Evolutionary conservation across 2,329 filamentous ascomycete species (phyloP).

Genomic region (Didymella keratinophila): DNA sequence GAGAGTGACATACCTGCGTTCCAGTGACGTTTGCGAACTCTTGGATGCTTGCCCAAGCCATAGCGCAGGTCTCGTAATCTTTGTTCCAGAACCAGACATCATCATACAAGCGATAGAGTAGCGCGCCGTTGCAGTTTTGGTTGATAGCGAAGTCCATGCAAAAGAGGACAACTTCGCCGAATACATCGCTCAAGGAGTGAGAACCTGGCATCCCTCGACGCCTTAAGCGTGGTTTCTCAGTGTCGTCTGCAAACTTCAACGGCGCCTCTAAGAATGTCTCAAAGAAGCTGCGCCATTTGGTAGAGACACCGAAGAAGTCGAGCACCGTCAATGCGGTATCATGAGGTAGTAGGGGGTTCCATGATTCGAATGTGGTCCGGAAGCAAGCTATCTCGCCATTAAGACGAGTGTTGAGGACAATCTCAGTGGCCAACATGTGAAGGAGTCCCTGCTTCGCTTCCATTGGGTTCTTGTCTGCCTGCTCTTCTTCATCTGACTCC

Average conservation of each 20-base stretch:
- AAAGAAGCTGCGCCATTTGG: slow-evolving; percentile 56
- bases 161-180: slow-evolving; percentile 59
- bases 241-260: slow-evolving; percentile 53
- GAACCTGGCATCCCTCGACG: slow-evolving; percentile 57
- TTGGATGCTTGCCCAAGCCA: slow-evolving; percentile 56
- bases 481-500: slow-evolving; percentile 10
- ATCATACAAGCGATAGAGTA: slow-evolving; percentile 59
- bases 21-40: slow-evolving; percentile 55
- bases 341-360: slow-evolving; percentile 53
- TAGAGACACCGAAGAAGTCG: slow-evolving; percentile 55
- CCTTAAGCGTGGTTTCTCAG: slow-evolving; percentile 50
- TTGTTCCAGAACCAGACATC: slow-evolving; percentile 60
- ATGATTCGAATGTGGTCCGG: slow-evolving; percentile 43
- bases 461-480: slow-evolving; percentile 37
- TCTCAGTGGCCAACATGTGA: slow-evolving; percentile 42
- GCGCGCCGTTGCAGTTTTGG: slow-evolving; percentile 50
- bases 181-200: slow-evolving; percentile 57
- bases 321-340: slow-evolving; percentile 55
- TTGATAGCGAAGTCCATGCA: slow-evolving; percentile 59
- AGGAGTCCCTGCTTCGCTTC: slow-evolving; percentile 43
- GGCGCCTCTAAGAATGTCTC: slow-evolving; percentile 57
- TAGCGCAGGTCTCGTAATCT: slow-evolving; percentile 51
- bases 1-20: slow-evolving; percentile 38
- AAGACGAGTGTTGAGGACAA: slow-evolving; percentile 42
- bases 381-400: slow-evolving; percentile 43